phyloP scores from a whole-genome alignment of 1,284 basidiomycete genomes.

The Schizophyllum commune region DNA sequence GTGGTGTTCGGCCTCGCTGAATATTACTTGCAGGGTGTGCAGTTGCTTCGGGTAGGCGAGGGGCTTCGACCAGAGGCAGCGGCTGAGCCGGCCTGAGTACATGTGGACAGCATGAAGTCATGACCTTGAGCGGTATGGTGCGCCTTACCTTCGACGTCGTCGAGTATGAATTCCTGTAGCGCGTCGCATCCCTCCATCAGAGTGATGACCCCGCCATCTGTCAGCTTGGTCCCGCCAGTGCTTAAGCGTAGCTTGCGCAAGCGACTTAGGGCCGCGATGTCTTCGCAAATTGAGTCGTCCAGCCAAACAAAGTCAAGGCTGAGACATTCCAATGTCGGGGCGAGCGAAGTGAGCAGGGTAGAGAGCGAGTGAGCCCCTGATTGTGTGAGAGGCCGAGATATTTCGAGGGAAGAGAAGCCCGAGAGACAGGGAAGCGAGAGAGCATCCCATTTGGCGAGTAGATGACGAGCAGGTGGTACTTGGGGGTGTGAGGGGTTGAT shows the following conservation, averaged over 20 bases:
- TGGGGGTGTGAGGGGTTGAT: constrained; percentile 12
- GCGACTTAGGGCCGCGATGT: constrained; percentile 23
- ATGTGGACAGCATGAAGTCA: neutral
- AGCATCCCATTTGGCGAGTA: constrained; percentile 26
- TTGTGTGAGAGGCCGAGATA: constrained; percentile 26
- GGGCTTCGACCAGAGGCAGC: constrained; percentile 27
- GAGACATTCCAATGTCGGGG: constrained; percentile 23
- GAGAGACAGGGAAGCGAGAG: constrained; percentile 25
- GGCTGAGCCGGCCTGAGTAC: constrained; percentile 25
- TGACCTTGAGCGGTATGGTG: neutral
- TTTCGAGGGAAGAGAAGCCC: constrained; percentile 19
- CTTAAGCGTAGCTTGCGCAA: constrained; percentile 21
- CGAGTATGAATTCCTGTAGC: constrained; percentile 23
- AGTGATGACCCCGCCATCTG: constrained; percentile 23
- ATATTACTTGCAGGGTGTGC: constrained; percentile 19
- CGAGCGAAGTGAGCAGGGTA: constrained; percentile 17
- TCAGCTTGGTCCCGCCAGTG: constrained; percentile 29
- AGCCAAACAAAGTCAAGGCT: constrained; percentile 29
- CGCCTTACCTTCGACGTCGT: constrained; percentile 29
- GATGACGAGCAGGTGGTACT: neutral
- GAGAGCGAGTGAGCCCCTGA: constrained; percentile 24
- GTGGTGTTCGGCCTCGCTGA: constrained; percentile 25
- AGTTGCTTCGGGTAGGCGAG: constrained; percentile 17
- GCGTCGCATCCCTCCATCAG: constrained; percentile 26
- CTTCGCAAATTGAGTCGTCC: constrained; percentile 27